phyloP scores from a whole-genome alignment of 371 early-diverging fungal species.

The Mortierella sp. region DNA sequence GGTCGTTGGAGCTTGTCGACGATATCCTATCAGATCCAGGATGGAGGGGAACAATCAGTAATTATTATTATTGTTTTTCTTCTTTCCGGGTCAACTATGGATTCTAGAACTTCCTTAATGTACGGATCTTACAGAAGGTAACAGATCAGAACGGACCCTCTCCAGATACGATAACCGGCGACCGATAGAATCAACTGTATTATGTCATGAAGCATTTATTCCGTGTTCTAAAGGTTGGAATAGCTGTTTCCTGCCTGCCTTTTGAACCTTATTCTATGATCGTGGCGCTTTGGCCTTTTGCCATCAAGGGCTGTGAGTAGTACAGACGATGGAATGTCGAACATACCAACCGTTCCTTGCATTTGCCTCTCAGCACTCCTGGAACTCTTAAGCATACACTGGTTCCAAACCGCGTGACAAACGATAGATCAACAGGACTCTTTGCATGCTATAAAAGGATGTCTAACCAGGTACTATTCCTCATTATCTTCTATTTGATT shows the following conservation, averaged over 20 bases:
- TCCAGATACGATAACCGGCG: not conserved
- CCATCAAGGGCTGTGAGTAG: not conserved
- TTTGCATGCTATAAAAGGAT: not conserved
- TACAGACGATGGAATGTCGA: not conserved
- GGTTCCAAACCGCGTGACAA: not conserved
- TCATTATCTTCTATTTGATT: not conserved
- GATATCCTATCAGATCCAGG: not conserved
- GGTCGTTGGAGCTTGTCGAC: not conserved
- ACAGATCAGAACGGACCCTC: not conserved
- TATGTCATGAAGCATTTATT: not conserved
- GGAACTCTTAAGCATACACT: not conserved
- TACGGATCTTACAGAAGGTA: not conserved
- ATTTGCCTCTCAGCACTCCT: not conserved
- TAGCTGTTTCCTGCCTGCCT: not conserved
- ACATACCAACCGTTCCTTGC: not conserved
- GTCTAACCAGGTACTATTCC: not conserved
- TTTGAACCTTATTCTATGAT: not conserved
- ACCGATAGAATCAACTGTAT: not conserved
- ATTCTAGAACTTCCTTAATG: not conserved
- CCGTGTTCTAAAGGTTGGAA: not conserved
- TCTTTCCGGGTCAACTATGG: conserved; percentile 1
- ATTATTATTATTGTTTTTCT: not conserved
- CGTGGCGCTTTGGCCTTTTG: not conserved
- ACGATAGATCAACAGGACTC: not conserved
- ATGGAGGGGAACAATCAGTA: not conserved